phyloP scores from a whole-genome alignment of 352 stramenopile genomes.

The Globisporangium paroecandrum region DNA sequence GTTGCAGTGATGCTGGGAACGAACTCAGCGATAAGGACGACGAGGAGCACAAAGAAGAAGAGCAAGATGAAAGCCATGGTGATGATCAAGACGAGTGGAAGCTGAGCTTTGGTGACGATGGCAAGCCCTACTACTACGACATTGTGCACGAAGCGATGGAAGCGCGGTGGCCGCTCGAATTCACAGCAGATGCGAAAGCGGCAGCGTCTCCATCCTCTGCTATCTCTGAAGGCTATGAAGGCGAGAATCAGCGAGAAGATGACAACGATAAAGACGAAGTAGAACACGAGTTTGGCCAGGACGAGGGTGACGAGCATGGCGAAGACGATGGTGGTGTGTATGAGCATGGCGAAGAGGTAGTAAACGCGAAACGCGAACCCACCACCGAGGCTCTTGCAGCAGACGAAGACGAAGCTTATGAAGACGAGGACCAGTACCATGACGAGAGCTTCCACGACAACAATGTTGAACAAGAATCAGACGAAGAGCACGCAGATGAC shows the following conservation, averaged over 20 bases:
- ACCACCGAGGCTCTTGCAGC: constrained; percentile 10
- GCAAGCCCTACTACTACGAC: constrained; percentile 18
- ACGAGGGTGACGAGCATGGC: constrained; percentile 7
- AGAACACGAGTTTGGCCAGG: constrained; percentile 1
- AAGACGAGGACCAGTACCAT: constrained; percentile 18
- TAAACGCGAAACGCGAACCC: neutral
- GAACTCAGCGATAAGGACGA: constrained; percentile 20
- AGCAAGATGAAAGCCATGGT: constrained; percentile 8
- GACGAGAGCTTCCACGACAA: constrained; percentile 7
- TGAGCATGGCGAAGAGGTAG: neutral
- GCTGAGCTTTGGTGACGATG: constrained; percentile 11
- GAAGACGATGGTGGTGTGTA: neutral
- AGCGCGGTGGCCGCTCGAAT: constrained; percentile 9
- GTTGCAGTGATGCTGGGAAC: constrained; percentile 22
- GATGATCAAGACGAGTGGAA: neutral
- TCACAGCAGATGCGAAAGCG: constrained; percentile 7
- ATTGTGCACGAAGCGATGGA: constrained; percentile 28
- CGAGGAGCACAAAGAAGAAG: constrained; percentile 7
- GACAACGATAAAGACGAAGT: neutral
- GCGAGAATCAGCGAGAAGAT: neutral
- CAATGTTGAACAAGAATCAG: neutral
- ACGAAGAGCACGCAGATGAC: neutral
- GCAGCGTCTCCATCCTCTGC: neutral
- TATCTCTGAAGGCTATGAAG: constrained; percentile 2
- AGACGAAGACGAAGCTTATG: constrained; percentile 1